These are phyloP conservation scores for Talaromyces sp. DNA, from an alignment of 2,329 filamentous ascomycete genomes.

Conservation along the genomic window DNA sequence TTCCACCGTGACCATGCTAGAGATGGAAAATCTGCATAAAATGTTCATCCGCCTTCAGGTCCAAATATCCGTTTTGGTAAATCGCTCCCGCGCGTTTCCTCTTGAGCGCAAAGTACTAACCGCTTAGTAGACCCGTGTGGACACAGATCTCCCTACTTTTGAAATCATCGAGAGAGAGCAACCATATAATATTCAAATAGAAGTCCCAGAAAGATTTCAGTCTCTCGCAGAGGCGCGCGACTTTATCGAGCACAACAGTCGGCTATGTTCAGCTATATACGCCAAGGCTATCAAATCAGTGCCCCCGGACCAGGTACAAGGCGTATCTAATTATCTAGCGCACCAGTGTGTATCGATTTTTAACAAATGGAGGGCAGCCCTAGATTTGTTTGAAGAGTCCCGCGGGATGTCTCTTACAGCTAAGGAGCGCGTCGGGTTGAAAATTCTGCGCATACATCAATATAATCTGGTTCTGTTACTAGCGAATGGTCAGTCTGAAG, in stretches of 20 bases:
- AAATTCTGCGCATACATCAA: slow-evolving; percentile 3
- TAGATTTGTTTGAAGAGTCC: slow-evolving; percentile 1
- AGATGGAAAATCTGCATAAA: slow-evolving; percentile 3
- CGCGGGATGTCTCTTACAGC: neutral
- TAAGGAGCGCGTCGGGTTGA: slow-evolving; percentile 4
- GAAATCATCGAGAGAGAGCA: neutral
- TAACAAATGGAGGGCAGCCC: slow-evolving; percentile 2
- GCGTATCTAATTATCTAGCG: slow-evolving; percentile 2
- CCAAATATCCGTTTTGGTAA: slow-evolving; percentile 3
- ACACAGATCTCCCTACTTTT: neutral
- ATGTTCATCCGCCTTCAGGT: slow-evolving; percentile 4
- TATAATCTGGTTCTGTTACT: neutral
- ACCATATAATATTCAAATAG: neutral
- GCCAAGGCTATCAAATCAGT: slow-evolving; percentile 1
- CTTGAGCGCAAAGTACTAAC: neutral
- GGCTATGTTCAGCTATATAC: neutral
- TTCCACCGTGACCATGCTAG: slow-evolving; percentile 11
- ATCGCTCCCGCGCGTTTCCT: neutral
- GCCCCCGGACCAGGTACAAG: neutral
- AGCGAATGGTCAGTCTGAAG: neutral
- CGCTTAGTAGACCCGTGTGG: slow-evolving; percentile 1
- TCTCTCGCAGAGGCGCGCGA: slow-evolving; percentile 7
- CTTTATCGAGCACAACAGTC: neutral
- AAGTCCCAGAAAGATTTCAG: neutral
- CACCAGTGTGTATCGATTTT: neutral